These are phyloP conservation scores for Pichia phayaonensis DNA, from an alignment of 805 yeast species.

Conservation along the genomic window DNA sequence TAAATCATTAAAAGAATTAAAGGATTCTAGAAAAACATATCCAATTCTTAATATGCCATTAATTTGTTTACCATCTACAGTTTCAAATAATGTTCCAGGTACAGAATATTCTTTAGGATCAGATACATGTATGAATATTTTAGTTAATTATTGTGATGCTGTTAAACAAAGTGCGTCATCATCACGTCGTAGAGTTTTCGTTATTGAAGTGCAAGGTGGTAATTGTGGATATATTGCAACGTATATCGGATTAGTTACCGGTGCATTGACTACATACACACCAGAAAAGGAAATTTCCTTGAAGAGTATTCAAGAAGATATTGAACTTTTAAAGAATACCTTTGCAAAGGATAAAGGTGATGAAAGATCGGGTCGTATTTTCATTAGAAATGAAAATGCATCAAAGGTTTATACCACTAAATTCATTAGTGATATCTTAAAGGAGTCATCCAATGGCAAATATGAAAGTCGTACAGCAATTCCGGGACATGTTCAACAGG, in stretches of 20 bases:
- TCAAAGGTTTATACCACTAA: slow-evolving; percentile 77
- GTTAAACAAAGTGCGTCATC: slow-evolving; percentile 94
- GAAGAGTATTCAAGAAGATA: slow-evolving; percentile 65
- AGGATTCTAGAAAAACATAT: slow-evolving; percentile 65
- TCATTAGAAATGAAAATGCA: slow-evolving; percentile 78
- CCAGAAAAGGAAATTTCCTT: slow-evolving; percentile 80
- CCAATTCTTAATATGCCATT: slow-evolving; percentile 94
- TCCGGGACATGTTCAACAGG: slow-evolving; percentile 98
- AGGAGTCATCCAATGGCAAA: slow-evolving; percentile 56
- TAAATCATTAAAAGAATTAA: slow-evolving; percentile 72
- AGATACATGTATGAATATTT: slow-evolving; percentile 89
- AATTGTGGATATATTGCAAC: slow-evolving; percentile 92
- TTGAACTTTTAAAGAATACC: slow-evolving; percentile 56
- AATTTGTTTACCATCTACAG: slow-evolving; percentile 90
- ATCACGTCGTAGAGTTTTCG: slow-evolving; percentile 87
- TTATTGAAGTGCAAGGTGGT: slow-evolving; percentile 98
- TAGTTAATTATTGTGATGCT: slow-evolving; percentile 90
- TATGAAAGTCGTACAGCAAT: slow-evolving; percentile 92
- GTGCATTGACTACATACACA: slow-evolving; percentile 84
- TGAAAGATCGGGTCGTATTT: slow-evolving; percentile 75
- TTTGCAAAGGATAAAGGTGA: slow-evolving; percentile 72
- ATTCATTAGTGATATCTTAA: slow-evolving; percentile 74
- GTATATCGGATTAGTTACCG: slow-evolving; percentile 73
- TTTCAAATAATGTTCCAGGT: slow-evolving; percentile 98
- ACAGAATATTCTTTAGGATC: slow-evolving; percentile 93